A percentile compares a stretch with the other conserved stretches of the same genome.
phyloP scores from a whole-genome alignment of 768 basidiomycete genomes.

The Suillus hirtellus region DNA sequence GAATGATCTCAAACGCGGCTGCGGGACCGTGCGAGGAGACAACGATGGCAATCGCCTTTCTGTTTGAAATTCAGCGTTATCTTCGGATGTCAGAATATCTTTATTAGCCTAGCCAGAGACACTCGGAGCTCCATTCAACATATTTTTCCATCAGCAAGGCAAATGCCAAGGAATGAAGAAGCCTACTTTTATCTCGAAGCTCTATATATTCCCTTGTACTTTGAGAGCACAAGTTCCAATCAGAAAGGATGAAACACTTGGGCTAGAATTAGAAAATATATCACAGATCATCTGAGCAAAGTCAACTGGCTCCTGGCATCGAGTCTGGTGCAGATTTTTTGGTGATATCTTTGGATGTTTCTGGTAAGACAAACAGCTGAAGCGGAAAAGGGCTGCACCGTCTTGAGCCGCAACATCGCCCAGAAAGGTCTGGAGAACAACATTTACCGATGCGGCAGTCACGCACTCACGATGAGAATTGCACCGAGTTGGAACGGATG shows the following conservation, averaged over 20 bases:
- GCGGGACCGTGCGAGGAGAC: background rate
- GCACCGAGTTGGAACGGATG: background rate
- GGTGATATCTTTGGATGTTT: background rate
- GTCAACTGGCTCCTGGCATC: background rate
- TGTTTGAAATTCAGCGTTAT: background rate
- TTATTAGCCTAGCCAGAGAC: background rate
- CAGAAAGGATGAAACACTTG: background rate
- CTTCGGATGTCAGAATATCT: background rate
- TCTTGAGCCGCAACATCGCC: background rate
- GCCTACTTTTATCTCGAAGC: background rate
- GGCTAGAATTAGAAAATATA: background rate
- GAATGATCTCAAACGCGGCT: background rate
- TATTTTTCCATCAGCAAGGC: background rate
- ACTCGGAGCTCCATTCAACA: background rate
- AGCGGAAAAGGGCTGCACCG: background rate
- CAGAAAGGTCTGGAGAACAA: background rate
- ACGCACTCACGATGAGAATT: background rate
- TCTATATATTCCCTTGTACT: too few species aligned
- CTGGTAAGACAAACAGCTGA: background rate
- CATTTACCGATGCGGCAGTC: background rate
- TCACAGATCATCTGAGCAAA: background rate
- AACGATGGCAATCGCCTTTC: background rate
- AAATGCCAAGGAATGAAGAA: background rate
- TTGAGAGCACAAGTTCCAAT: background rate
- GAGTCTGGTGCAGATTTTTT: background rate